Conservation (phyloP, 768 basidiomycete genomes). For the Mycena floridula region DNA sequence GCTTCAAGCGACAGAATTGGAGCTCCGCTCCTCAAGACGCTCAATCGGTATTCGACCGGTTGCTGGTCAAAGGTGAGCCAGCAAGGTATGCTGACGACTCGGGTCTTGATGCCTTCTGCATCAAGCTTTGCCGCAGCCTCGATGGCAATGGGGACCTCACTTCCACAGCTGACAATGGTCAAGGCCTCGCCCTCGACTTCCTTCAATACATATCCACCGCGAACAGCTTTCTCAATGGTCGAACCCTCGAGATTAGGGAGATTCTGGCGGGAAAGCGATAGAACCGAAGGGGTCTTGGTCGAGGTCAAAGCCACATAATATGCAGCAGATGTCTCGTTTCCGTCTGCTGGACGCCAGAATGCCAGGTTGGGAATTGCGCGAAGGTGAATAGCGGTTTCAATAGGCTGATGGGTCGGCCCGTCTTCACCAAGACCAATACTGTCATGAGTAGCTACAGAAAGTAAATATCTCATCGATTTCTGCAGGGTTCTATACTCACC, state of each 20-base stretch:
- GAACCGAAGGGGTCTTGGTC: constrained; percentile 72
- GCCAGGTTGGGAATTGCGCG: constrained; percentile 88
- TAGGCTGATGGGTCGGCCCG: constrained; percentile 93
- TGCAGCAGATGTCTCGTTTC: constrained; percentile 94
- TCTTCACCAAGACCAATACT: constrained; percentile 91
- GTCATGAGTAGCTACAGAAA: constrained; percentile 76
- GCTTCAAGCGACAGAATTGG: constrained; percentile 91
- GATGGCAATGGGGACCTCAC: constrained; percentile 82
- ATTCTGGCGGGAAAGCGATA: constrained; percentile 84
- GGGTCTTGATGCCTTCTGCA: constrained; percentile 70
- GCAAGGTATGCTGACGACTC: constrained; percentile 86
- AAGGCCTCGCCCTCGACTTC: constrained; percentile 78
- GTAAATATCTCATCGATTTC: neutral
- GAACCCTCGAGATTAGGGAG: constrained; percentile 89
- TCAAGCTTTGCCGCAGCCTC: constrained; percentile 81
- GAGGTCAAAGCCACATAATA: constrained; percentile 78
- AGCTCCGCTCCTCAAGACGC: constrained; percentile 83
- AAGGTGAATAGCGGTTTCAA: constrained; percentile 83
- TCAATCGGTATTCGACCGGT: constrained; percentile 69
- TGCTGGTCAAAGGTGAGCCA: constrained; percentile 87
- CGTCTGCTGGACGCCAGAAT: constrained; percentile 92
- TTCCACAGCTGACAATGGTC: constrained; percentile 85
- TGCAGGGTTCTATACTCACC: constrained; percentile 40
- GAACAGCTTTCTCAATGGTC: constrained; percentile 73
- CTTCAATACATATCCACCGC: constrained; percentile 86